Percentiles rank a stretch among this genome's conserved stretches.
phyloP scores from a whole-genome alignment of 345 rosid genomes.

The Aquilaria sinensis region DNA sequence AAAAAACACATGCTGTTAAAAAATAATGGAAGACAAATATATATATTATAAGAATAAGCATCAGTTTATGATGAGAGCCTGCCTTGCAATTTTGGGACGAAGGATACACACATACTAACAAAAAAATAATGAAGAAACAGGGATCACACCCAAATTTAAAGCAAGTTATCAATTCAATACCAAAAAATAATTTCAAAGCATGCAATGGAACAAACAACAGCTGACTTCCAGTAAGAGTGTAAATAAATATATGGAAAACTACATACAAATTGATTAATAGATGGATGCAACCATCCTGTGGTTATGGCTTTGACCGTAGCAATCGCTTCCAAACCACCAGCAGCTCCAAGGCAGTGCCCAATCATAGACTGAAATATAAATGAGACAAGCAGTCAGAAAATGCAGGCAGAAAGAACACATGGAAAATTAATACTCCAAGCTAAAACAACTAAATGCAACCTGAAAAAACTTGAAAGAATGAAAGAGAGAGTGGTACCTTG shows the following conservation, averaged over 20 bases:
- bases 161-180: background rate
- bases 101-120: too few species aligned
- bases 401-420: background rate
- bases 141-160: background rate
- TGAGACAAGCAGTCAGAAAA: conserved; percentile 4
- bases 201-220: too few species aligned
- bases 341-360: conserved; percentile 99
- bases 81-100: too few species aligned
- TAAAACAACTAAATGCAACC: background rate
- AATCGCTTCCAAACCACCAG: conserved; percentile 97
- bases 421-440: conserved; percentile 3
- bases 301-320: conserved; percentile 83
- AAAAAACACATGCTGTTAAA: too few species aligned
- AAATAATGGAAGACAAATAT: background rate
- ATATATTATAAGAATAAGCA: background rate
- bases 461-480: background rate
- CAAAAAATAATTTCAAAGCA: background rate
- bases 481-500: conserved; percentile 48
- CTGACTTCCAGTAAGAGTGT: background rate
- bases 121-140: background rate
- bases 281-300: conserved; percentile 97
- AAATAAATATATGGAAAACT: conserved; percentile 1
- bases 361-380: conserved; percentile 74
- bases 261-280: conserved; percentile 91
- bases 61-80: too few species aligned